Evolutionary conservation across 2,329 filamentous ascomycete genomes (phyloP).

Genomic region (Achaetomium macrosporum): DNA sequence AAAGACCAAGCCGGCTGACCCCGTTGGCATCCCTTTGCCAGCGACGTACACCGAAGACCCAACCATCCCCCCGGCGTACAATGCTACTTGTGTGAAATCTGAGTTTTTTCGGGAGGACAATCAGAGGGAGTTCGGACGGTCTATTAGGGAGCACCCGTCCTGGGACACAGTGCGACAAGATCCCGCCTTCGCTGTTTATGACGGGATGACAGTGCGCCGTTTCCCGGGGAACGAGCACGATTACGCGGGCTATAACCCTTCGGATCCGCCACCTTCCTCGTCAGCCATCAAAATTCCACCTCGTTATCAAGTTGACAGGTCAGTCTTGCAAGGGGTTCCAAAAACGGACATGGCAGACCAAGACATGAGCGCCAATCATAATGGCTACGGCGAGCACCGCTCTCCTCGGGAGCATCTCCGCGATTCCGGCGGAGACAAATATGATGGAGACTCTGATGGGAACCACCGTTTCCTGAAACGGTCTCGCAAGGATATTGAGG

Average conservation of each 20-base stretch:
- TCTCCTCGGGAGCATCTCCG: not conserved
- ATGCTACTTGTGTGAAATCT: conserved; percentile 40
- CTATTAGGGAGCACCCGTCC: conserved; percentile 36
- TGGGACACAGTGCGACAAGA: conserved; percentile 39
- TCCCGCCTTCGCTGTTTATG: conserved; percentile 35
- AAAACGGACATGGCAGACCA: not conserved
- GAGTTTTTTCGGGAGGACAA: conserved; percentile 40
- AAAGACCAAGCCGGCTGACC: conserved; percentile 36
- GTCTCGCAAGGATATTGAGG: conserved; percentile 3
- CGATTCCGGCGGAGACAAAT: not conserved
- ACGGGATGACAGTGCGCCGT: conserved; percentile 25
- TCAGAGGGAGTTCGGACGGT: conserved; percentile 36
- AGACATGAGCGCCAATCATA: not conserved
- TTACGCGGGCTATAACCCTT: conserved; percentile 24
- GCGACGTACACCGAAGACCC: conserved; percentile 39
- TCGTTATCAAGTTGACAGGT: conserved; percentile 9
- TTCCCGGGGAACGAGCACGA: conserved; percentile 24
- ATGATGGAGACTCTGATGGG: conserved; percentile 2
- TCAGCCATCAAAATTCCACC: conserved; percentile 23
- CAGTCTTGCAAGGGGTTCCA: not conserved
- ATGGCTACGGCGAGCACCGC: not conserved
- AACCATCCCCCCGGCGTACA: conserved; percentile 40
- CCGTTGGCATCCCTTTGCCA: conserved; percentile 42
- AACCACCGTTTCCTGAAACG: conserved; percentile 10
- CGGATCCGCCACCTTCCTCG: conserved; percentile 16